Conservation (phyloP, 768 basidiomycete species). For the Gelatoporia subvermispora region DNA sequence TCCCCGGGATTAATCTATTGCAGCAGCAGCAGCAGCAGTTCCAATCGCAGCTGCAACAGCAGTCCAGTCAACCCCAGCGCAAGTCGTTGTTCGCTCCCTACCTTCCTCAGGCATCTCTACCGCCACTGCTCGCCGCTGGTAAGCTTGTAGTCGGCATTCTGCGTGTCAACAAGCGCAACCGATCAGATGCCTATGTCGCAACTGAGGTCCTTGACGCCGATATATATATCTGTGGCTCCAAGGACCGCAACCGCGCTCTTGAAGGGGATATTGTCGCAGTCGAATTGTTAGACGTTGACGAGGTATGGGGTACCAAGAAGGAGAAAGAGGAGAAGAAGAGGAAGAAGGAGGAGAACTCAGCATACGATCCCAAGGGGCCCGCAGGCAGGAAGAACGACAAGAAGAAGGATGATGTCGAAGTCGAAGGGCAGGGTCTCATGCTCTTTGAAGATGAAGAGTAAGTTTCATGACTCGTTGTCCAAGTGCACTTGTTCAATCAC, state of each 20-base stretch:
- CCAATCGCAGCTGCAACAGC: constrained; percentile 93
- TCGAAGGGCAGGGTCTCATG: constrained; percentile 96
- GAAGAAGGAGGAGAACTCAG: constrained; percentile 98
- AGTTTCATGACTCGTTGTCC: constrained; percentile 18
- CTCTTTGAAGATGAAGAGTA: constrained; percentile 97
- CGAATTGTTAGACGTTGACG: constrained; percentile 95
- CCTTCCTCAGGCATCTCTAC: constrained; percentile 94
- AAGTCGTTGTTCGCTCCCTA: constrained; percentile 99
- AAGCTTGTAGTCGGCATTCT: constrained; percentile 97
- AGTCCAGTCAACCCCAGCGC: constrained; percentile 87
- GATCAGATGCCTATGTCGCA: constrained; percentile 97
- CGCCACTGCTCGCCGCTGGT: constrained; percentile 92
- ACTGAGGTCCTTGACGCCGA: constrained; percentile 98
- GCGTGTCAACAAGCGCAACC: constrained; percentile 96
- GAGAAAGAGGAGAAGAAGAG: constrained; percentile 99
- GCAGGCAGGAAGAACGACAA: constrained; percentile 91
- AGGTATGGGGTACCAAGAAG: constrained; percentile 98
- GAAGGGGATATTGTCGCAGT: constrained; percentile 99
- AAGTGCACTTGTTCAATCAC: constrained; percentile 10
- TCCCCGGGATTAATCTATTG: constrained; percentile 77
- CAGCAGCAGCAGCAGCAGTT: constrained; percentile 95
- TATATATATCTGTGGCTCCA: constrained; percentile 98
- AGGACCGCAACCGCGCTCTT: constrained; percentile 95
- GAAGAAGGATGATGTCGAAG: constrained; percentile 99
- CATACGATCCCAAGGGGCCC: constrained; percentile 77